Percentiles rank a stretch among this genome's conserved stretches.
Evolutionary conservation across 1,284 basidiomycete species (phyloP).

Genomic region (Lentinula novae-zelandiae): DNA sequence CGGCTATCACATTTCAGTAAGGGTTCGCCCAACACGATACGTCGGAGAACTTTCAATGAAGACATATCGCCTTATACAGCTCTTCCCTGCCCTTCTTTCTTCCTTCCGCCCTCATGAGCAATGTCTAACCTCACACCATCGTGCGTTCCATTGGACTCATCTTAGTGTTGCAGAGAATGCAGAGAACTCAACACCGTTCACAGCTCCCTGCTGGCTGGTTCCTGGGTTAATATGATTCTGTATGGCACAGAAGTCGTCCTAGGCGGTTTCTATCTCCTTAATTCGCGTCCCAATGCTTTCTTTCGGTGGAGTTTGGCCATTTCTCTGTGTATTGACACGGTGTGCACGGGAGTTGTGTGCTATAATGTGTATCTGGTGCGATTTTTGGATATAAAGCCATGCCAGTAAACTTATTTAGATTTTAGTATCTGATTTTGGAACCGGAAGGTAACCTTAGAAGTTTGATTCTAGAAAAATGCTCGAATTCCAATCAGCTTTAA

Average conservation of each 20-base stretch:
- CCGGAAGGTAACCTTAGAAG: background rate
- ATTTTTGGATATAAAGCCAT: background rate
- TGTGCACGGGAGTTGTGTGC: slow-evolving; percentile 2
- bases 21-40: background rate
- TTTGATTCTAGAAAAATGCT: background rate
- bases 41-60: background rate
- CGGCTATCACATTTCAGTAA: background rate
- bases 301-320: slow-evolving; percentile 1
- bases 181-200: background rate
- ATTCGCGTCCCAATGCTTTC: background rate
- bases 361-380: slow-evolving; percentile 9
- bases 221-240: slow-evolving; percentile 12
- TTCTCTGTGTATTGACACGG: slow-evolving; percentile 5
- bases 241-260: slow-evolving; percentile 9
- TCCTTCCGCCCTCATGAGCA: background rate
- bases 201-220: slow-evolving; percentile 3
- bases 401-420: background rate
- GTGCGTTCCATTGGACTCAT: background rate
- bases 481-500: background rate
- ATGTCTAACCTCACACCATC: background rate
- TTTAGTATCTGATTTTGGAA: background rate
- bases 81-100: background rate
- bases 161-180: background rate
- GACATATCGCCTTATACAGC: background rate
- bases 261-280: background rate